Evolutionary conservation across 2,329 filamentous ascomycete genomes (phyloP).

Genomic region (Epichloe amarillans): DNA sequence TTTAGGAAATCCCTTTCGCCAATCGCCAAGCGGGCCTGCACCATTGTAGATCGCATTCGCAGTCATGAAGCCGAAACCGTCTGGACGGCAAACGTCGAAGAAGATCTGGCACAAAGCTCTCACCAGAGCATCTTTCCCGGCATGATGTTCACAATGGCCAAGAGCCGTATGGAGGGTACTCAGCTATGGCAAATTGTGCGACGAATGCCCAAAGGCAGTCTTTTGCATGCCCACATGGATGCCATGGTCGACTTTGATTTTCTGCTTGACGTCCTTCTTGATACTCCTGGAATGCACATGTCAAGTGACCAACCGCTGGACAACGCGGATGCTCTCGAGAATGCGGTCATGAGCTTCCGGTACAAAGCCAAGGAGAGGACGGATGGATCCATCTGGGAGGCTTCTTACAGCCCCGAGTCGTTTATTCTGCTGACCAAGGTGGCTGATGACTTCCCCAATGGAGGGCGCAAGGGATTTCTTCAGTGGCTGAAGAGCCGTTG

Average conservation of each 20-base stretch:
- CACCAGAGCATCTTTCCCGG: conserved; percentile 62
- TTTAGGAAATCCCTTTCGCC: conserved; percentile 68
- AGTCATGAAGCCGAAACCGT: conserved; percentile 60
- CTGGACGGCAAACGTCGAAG: conserved; percentile 65
- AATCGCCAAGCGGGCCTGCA: conserved; percentile 62
- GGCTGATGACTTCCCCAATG: conserved; percentile 58
- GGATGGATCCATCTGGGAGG: conserved; percentile 49
- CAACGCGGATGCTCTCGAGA: conserved; percentile 37
- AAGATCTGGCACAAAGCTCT: conserved; percentile 49
- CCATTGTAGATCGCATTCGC: conserved; percentile 69
- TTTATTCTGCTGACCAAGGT: conserved; percentile 47
- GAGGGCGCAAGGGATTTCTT: conserved; percentile 58
- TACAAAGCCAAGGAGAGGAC: conserved; percentile 35
- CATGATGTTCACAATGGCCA: conserved; percentile 86
- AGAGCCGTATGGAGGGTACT: conserved; percentile 73
- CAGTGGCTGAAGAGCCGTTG: conserved; percentile 64
- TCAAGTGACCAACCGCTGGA: conserved; percentile 44
- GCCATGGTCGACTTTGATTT: conserved; percentile 84
- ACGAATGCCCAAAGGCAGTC: conserved; percentile 75
- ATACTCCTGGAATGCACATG: conserved; percentile 62
- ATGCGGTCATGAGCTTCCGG: conserved; percentile 46
- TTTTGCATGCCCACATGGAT: conserved; percentile 80
- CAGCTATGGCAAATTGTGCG: conserved; percentile 75
- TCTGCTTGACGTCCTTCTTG: conserved; percentile 58
- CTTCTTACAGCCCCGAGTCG: conserved; percentile 44